Evolutionary conservation across 345 rosid genomes (phyloP), one percentile per base, ranked within the genome.

Genomic region (Carallia brachiata): DNA sequence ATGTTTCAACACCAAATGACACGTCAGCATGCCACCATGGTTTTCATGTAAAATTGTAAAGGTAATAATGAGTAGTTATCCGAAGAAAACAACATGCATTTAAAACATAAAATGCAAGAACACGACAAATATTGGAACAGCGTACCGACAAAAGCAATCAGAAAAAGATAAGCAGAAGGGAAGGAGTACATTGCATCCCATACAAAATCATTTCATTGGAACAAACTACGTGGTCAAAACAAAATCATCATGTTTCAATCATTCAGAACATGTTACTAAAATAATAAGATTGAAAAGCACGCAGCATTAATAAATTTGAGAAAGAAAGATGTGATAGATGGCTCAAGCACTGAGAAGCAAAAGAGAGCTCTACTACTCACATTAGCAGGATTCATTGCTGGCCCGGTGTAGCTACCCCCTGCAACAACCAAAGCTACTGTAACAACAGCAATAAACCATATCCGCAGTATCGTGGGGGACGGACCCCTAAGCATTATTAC

Each of bases 331-430:
- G n/a, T 32, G 19, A 16, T 2, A 52, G 63, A 0, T 17, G 53
- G 37, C 16, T 16, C 7, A 10, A 44, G 59, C 16, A 69, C 32
- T 6, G 23, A 34, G 55, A n/a, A 68, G 7, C 32, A 34, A 67
- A 66, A 36, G 58, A 60, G 13, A 47, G 17, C 27, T 16, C 27
- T 37, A 54, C 23, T 34, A 86, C 99, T 92, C 82, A 95, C 99
- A 88, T 85, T 88, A 75, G 97, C 99, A 39, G 99, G 99, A 80
- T 95, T 95, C 98, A 95, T 89, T 78, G 92, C 86, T 66, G 98
- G 99, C 59, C 96, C 96, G 7, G 99, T 92, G 75, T 88, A 90
- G 6, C 74, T 65, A 70, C 86, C 65, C 4, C 99, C 98, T 0
- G 83, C 37, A 50, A 88, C 62, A 61, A 95, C 83, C 70, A 95